These are phyloP conservation scores for Curvularia hawaiiensis DNA, from an alignment of 2,329 filamentous ascomycete species.

Conservation along the genomic window DNA sequence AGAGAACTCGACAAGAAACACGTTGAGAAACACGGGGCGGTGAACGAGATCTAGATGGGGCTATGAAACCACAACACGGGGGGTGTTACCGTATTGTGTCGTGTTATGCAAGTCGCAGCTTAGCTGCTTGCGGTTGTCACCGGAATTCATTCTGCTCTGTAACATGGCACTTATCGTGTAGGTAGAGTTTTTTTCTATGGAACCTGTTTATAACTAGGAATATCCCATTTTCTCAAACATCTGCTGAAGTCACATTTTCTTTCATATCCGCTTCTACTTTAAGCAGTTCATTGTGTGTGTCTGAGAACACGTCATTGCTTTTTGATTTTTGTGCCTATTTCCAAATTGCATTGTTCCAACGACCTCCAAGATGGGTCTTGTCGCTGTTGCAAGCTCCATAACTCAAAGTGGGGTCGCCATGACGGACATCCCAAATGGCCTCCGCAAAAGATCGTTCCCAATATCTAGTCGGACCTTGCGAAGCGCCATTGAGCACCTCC, in stretches of 20 bases:
- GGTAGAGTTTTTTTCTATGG: not conserved
- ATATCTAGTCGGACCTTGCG: not conserved
- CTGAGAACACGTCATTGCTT: not conserved
- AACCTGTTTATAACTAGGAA: not conserved
- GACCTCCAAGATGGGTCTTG: not conserved
- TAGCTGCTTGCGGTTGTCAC: not conserved
- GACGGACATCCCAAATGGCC: not conserved
- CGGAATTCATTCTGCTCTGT: not conserved
- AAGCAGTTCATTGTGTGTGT: not conserved
- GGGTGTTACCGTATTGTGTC: not conserved
- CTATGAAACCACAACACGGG: not conserved
- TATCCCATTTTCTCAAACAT: not conserved
- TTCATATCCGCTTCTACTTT: not conserved
- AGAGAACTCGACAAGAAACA: not conserved
- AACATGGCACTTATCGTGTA: not conserved
- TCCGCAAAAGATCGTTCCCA: not conserved
- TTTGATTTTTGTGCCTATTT: not conserved
- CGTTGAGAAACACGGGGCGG: not conserved
- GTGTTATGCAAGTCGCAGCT: not conserved
- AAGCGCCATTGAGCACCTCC: constrained; percentile 8
- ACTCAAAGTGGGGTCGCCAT: not conserved
- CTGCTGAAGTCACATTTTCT: not conserved
- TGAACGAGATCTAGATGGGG: not conserved
- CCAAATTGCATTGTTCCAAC: not conserved
- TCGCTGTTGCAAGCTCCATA: not conserved